Percentiles rank a stretch among this genome's conserved stretches.
Conservation (phyloP, 768 basidiomycete species). For the Tulasnella sp. region DNA sequence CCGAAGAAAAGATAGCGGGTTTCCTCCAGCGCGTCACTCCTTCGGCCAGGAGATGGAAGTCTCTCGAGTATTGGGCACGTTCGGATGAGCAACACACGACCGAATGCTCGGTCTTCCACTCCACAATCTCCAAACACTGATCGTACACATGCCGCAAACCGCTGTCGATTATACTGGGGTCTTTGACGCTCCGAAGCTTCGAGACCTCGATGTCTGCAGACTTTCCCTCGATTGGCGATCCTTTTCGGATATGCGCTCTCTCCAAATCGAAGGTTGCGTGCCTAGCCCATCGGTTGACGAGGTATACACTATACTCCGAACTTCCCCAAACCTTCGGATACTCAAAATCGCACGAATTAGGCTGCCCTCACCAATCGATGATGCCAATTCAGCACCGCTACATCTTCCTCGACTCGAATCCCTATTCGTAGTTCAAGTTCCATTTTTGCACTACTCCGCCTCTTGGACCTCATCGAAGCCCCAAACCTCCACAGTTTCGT, state of each 20-base stretch:
- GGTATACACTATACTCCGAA: not conserved
- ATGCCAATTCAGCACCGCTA: not conserved
- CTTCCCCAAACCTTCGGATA: not conserved
- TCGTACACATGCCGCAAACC: not conserved
- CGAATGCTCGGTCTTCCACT: not conserved
- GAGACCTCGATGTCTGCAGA: not conserved
- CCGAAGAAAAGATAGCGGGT: not conserved
- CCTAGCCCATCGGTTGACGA: not conserved
- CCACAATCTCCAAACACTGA: not conserved
- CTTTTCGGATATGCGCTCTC: not conserved
- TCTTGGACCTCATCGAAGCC: not conserved
- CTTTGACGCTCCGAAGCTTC: not conserved
- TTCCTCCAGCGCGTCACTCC: not conserved
- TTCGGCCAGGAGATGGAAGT: not conserved
- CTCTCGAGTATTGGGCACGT: not conserved
- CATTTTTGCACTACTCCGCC: not conserved
- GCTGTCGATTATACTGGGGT: not conserved
- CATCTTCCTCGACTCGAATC: not conserved
- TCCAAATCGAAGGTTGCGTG: not conserved
- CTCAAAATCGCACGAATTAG: not conserved
- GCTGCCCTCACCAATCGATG: not conserved
- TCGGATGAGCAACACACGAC: not conserved
- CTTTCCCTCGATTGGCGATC: not conserved
- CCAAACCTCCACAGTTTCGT: not conserved
- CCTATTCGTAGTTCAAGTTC: not conserved